A percentile compares a stretch with the other conserved stretches of the same genome.
phyloP scores from a whole-genome alignment of 345 rosid species.

The Aethionema arabicum region DNA sequence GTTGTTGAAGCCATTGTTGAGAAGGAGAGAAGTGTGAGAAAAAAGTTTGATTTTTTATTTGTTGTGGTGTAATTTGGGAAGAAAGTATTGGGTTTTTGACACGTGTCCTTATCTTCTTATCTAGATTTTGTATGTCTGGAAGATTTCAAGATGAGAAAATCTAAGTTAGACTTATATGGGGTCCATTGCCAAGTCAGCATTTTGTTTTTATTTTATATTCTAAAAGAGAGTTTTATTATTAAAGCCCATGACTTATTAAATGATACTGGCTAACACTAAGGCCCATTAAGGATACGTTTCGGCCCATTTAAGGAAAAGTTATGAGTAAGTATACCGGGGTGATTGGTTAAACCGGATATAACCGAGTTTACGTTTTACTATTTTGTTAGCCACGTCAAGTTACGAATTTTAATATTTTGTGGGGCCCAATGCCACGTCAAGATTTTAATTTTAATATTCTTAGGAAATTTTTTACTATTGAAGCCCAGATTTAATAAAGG shows the following conservation, averaged over 20 bases:
- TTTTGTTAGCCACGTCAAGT: too few relatives aligned
- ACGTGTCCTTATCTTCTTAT: slow-evolving; percentile 96
- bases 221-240: background rate
- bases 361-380: too few relatives aligned
- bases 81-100: slow-evolving; percentile 44
- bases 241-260: background rate
- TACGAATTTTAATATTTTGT: too few relatives aligned
- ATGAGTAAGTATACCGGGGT: too few relatives aligned
- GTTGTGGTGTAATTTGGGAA: slow-evolving; percentile 15
- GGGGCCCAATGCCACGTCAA: too few relatives aligned
- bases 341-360: too few relatives aligned
- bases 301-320: too few relatives aligned
- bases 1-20: slow-evolving; percentile 69
- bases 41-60: slow-evolving; percentile 15
- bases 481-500: background rate
- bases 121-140: slow-evolving; percentile 28
- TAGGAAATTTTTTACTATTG: background rate
- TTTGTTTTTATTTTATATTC: too few relatives aligned
- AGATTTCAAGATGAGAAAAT: slow-evolving; percentile 16
- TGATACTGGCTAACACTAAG: too few relatives aligned
- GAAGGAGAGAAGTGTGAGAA: background rate
- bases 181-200: slow-evolving; percentile 13
- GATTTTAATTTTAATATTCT: too few relatives aligned
- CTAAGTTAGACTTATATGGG: slow-evolving; percentile 18
- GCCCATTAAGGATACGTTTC: too few relatives aligned